Base-by-base conservation (phyloP, 208 protist species). In the Endotrypanum monterogeii region DNA sequence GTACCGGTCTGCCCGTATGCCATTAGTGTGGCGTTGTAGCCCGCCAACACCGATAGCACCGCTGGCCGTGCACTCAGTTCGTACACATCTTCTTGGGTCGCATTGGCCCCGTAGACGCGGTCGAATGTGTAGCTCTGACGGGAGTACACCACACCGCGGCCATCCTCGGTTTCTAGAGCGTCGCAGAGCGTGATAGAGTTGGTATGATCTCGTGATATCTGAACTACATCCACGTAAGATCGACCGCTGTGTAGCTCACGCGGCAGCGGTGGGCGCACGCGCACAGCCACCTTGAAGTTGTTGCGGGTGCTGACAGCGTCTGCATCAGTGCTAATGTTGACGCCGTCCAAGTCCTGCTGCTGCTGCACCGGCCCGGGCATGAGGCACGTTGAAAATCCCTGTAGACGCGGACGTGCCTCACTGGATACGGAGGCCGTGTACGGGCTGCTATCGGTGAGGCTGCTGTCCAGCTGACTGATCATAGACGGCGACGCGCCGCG, bases 1-100 rank as follows among this genome's bases (percentile, higher is more conserved):
- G 83, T 92, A 5, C 94, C 92, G 0, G 90, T 98, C 78, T 96
- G 92, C 7, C 94, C 93, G 67, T 97, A 97, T n/a, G 93, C 93
- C 76, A 97, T 87, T 5, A 96, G 44, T 58, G 83, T 94, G 12
- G 87, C 87, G 83, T 96, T 98, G 84, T 92, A 96, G 51, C 94
- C 94, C 32, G 89, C 73, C 54, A 98, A 37, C 35, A 91, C 86
- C 18, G 89, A 89, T 23, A 89, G 77, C 39, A 98, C 89, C 6
- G 88, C 91, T 1, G 86, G 87, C 61, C 81, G 80, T 9, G 90
- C 94, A 56, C 87, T 90, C 14, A 67, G 48, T n/a, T 90, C 84
- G 81, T 96, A 97, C 72, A 97, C 76, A 14, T 85, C 83, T 57
- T 80, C 67, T 82, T 97, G 94, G 51, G 67, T 79, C 18, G 88